These are phyloP conservation scores for Rutstroemia sp. DNA, from an alignment of 2,329 filamentous ascomycete genomes.

Conservation along the genomic window DNA sequence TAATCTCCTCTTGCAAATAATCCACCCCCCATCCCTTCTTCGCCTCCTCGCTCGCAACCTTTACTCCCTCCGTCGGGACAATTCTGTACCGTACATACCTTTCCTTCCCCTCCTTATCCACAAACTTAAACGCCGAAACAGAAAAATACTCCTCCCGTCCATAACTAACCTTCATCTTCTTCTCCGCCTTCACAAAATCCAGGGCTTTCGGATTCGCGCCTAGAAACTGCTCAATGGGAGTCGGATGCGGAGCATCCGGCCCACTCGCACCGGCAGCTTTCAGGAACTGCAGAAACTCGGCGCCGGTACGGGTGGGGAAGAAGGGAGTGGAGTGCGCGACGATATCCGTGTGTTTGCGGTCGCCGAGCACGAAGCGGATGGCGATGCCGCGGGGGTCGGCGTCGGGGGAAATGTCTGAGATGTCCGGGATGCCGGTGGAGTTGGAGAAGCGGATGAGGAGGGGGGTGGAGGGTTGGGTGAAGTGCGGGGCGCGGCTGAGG, in stretches of 20 bases:
- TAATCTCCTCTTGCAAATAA: slow-evolving; percentile 44
- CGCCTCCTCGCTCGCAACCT: slow-evolving; percentile 33
- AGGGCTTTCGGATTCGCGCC: slow-evolving; percentile 38
- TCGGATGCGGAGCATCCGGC: background rate
- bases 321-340: slow-evolving; percentile 43
- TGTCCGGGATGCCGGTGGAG: slow-evolving; percentile 41
- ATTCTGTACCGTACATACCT: slow-evolving; percentile 43
- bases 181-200: slow-evolving; percentile 41
- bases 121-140: slow-evolving; percentile 42
- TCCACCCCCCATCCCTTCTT: slow-evolving; percentile 32
- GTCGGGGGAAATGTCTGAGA: slow-evolving; percentile 41
- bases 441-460: slow-evolving; percentile 42
- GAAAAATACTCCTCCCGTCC: slow-evolving; percentile 40
- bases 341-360: slow-evolving; percentile 47
- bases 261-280: slow-evolving; percentile 31
- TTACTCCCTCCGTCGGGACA: slow-evolving; percentile 37
- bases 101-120: slow-evolving; percentile 33
- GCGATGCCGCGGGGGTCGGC: slow-evolving; percentile 42
- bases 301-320: slow-evolving; percentile 46
- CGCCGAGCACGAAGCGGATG: slow-evolving; percentile 40
- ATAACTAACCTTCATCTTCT: slow-evolving; percentile 42
- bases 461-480: slow-evolving; percentile 37
- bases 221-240: slow-evolving; percentile 35
- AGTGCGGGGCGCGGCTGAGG: slow-evolving; percentile 42
- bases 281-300: slow-evolving; percentile 44